phyloP scores from a whole-genome alignment of 495 filamentous ascomycete species.

The Neurospora cerealis region DNA sequence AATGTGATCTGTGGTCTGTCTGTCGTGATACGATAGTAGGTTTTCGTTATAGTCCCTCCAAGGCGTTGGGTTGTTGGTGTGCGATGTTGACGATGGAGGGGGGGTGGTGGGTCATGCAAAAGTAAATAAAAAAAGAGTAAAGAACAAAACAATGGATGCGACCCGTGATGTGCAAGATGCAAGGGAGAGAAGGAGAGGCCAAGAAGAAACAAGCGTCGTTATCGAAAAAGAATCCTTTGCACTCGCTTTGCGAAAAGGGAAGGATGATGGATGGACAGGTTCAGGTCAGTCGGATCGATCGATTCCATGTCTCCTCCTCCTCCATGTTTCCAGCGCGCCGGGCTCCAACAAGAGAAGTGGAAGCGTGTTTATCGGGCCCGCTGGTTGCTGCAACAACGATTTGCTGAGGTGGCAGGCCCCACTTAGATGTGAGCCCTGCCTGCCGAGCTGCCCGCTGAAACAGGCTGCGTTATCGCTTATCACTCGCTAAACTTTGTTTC shows the following conservation, averaged over 20 bases:
- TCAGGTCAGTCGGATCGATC: not conserved
- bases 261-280: not conserved
- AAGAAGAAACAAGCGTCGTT: not conserved
- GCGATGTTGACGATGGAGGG: not conserved
- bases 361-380: not conserved
- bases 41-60: not conserved
- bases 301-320: not conserved
- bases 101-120: not conserved
- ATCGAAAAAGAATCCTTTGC: not conserved
- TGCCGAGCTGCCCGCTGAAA: not conserved
- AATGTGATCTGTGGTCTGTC: not conserved
- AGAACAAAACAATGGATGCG: not conserved
- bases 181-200: not conserved
- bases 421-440: not conserved
- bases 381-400: not conserved
- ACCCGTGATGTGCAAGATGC: not conserved
- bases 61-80: not conserved
- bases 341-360: not conserved
- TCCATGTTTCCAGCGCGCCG: not conserved
- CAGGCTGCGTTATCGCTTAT: not conserved
- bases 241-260: not conserved
- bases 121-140: not conserved
- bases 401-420: not conserved
- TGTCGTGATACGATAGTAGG: not conserved
- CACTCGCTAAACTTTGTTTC: not conserved